Evolutionary conservation across 768 basidiomycete genomes (phyloP).

Genomic region (Calocybe gangraenosa): DNA sequence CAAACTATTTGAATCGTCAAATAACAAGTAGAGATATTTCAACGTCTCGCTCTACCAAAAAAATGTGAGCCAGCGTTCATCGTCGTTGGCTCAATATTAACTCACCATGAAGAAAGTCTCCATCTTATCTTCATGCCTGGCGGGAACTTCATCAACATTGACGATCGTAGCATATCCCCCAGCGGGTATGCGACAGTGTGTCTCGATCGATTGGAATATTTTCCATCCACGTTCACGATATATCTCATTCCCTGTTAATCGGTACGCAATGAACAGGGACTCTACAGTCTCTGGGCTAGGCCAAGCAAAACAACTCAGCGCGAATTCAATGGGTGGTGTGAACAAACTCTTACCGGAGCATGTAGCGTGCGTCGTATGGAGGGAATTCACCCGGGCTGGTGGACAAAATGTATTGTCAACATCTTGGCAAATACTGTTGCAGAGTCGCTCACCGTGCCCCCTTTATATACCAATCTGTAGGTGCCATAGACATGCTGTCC

Average conservation of each 20-base stretch:
- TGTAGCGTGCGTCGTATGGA: slow-evolving; percentile 87
- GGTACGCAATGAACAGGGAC: slow-evolving; percentile 86
- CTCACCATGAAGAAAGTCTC: slow-evolving; percentile 90
- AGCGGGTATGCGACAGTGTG: slow-evolving; percentile 67
- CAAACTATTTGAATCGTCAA: slow-evolving; percentile 67
- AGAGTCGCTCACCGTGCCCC: slow-evolving; percentile 53
- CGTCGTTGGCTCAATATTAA: slow-evolving; percentile 1
- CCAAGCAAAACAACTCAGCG: neutral
- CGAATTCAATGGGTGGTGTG: neutral
- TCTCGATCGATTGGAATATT: slow-evolving; percentile 87
- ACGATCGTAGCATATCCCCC: slow-evolving; percentile 84
- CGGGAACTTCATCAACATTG: slow-evolving; percentile 79
- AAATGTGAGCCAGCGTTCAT: neutral
- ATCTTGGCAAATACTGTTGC: too few relatives aligned
- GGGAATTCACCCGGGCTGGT: slow-evolving; percentile 34
- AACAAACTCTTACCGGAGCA: slow-evolving; percentile 57
- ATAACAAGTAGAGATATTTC: slow-evolving; percentile 88
- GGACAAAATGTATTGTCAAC: neutral
- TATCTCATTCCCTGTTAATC: slow-evolving; percentile 78
- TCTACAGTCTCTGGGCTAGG: slow-evolving; percentile 89
- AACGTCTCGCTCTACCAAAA: slow-evolving; percentile 76
- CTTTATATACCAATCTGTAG: slow-evolving; percentile 90
- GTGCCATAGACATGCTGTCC: slow-evolving; percentile 35
- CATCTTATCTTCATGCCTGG: slow-evolving; percentile 80
- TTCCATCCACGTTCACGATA: slow-evolving; percentile 86